These are phyloP conservation scores for Lentinula aciculospora DNA, from an alignment of 768 basidiomycete genomes.

Conservation along the genomic window DNA sequence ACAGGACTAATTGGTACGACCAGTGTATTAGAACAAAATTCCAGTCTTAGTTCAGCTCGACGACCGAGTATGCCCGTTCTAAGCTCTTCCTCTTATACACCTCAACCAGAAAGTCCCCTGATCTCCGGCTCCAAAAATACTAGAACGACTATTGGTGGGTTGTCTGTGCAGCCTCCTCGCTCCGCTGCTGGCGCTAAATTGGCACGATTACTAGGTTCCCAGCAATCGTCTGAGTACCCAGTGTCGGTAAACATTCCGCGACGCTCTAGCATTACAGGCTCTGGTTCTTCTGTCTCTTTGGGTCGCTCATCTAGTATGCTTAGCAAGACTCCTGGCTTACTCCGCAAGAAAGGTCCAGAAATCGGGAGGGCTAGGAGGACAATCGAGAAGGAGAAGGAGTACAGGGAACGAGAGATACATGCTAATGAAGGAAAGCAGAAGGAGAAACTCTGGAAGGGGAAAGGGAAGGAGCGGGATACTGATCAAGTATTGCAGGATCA, in stretches of 20 bases:
- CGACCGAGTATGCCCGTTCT: conserved; percentile 20
- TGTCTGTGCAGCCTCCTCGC: neutral
- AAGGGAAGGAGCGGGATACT: conserved; percentile 13
- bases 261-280: conserved; percentile 16
- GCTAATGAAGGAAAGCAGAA: conserved; percentile 15
- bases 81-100: neutral
- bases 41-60: conserved; percentile 5
- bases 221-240: conserved; percentile 6
- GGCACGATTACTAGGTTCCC: conserved; percentile 12
- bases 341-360: conserved; percentile 17
- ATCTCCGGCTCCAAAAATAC: neutral
- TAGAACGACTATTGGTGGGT: neutral
- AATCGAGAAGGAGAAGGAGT: neutral
- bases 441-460: conserved; percentile 15
- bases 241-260: conserved; percentile 10
- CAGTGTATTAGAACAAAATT: neutral
- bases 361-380: conserved; percentile 10
- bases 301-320: conserved; percentile 17
- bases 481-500: neutral
- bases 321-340: conserved; percentile 8
- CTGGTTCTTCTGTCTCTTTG: conserved; percentile 9
- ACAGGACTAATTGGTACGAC: conserved; percentile 1
- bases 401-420: neutral
- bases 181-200: neutral
- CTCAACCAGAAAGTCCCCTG: neutral